Percentiles rank a stretch among this genome's conserved stretches.
Conservation (phyloP, 257 asterid species). For the Parsonsia alboflavescens region DNA sequence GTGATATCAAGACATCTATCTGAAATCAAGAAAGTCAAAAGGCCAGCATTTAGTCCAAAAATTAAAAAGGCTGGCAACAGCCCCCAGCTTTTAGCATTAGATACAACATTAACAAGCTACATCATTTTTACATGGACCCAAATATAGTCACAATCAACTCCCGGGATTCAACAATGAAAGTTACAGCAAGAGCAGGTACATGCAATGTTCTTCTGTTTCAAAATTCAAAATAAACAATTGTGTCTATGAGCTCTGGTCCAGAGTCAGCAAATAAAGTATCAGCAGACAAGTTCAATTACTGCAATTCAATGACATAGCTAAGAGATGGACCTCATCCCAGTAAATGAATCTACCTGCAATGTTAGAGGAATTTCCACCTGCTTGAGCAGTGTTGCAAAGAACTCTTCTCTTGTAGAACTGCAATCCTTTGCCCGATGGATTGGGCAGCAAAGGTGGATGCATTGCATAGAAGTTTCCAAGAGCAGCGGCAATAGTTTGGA, state of each 20-base stretch:
- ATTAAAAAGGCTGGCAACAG: background rate
- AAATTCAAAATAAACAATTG: background rate
- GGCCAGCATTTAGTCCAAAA: no score
- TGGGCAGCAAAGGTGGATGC: conserved; percentile 91
- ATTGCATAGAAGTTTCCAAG: conserved; percentile 84
- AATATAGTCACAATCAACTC: background rate
- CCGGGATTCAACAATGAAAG: background rate
- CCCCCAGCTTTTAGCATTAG: background rate
- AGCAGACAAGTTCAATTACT: background rate
- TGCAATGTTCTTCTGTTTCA: background rate
- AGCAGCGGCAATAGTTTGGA: conserved; percentile 92
- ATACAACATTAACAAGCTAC: background rate
- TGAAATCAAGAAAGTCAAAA: background rate
- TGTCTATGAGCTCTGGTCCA: background rate
- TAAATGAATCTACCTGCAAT: conserved; percentile 35
- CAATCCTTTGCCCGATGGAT: conserved; percentile 77
- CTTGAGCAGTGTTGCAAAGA: conserved; percentile 33
- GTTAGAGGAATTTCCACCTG: conserved; percentile 30
- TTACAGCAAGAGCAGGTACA: background rate
- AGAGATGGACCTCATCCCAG: conserved; percentile 14
- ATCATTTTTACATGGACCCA: background rate
- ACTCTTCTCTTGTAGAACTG: conserved; percentile 55
- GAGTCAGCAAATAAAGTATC: background rate
- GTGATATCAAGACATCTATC: background rate
- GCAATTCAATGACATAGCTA: background rate